Base-by-base conservation (phyloP, 768 basidiomycete genomes). In the Dendrothele bispora region DNA sequence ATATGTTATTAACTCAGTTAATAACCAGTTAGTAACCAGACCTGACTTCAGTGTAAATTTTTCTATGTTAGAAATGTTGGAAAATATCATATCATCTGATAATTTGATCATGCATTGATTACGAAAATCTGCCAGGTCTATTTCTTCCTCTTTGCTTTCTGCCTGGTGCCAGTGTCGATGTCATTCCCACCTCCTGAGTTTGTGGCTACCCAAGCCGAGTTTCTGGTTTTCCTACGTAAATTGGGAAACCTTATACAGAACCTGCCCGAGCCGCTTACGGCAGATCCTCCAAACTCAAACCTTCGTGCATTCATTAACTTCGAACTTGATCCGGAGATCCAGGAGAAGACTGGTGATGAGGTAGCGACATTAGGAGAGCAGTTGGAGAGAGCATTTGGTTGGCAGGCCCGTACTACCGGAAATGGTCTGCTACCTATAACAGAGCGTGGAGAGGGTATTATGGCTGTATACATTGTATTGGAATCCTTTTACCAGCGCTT, bases 351-450 rank as follows among this genome's bases (percentile, higher is more conserved):
- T 18, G 57, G 54, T 17, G 36, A 42, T 42, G 54, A 55, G 36
- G 51, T 52, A 28, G 51, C 48, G 7, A 46, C 46, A 34, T 43
- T 59, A 17, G 43, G 48, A 3, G 49, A 59, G 38, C 48, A 55
- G n/a, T 28, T 60, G 15, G 48, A 60, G 39, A 24, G 27, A 20
- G 36, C 59, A 5, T 60, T 60, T 44, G 55, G 59, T 5, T 60
- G 55, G 55, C 35, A 57, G 41, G 26, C 55, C 14, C 44, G 46
- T n/a, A 52, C 51, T 12, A 52, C 53, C 15, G 59, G 59, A 21
- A 53, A 59, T 46, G 55, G 53, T 5, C 50, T 57, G 20, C 21
- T 59, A 10, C 27, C 49, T 15, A 59, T 59, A 27, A 12, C 43
- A 27, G 59, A 60, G 34, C 38, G 40, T 28, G 49, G 47, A 36